Percentiles rank a stretch among this genome's conserved stretches.
Evolutionary conservation across 768 basidiomycete genomes (phyloP).

Genomic region (Leccinum variicolor): DNA sequence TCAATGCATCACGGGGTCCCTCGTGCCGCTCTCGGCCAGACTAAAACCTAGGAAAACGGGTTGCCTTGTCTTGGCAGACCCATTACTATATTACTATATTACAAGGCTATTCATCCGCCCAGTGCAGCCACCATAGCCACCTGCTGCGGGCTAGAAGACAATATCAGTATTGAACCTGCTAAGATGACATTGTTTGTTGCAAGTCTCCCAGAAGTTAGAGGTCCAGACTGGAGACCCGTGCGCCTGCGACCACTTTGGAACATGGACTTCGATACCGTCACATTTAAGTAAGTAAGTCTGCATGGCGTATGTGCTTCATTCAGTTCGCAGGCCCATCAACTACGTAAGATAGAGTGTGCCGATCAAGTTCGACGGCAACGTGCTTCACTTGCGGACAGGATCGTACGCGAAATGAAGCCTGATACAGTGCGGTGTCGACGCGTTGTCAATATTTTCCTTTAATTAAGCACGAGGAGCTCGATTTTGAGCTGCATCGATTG

Average conservation of each 20-base stretch:
- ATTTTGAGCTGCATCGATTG: neutral
- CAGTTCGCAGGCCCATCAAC: neutral
- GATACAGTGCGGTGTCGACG: neutral
- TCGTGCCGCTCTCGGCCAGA: constrained; percentile 2
- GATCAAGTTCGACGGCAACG: neutral
- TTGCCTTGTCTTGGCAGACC: neutral
- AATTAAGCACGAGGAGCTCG: neutral
- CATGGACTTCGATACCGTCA: neutral
- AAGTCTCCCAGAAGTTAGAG: neutral
- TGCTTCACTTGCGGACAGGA: neutral
- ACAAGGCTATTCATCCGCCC: neutral
- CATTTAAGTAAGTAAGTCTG: neutral
- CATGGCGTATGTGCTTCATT: neutral
- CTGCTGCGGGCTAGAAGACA: neutral
- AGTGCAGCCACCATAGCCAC: neutral
- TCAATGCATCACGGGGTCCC: neutral
- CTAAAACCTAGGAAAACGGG: neutral
- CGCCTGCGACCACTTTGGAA: neutral
- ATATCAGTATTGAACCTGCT: neutral
- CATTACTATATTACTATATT: no score
- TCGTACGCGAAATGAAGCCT: constrained; percentile 3
- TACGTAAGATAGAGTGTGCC: neutral
- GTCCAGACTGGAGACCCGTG: neutral
- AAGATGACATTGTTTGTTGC: neutral
- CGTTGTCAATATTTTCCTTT: neutral